Evolutionary conservation across 2,329 filamentous ascomycete species (phyloP).

Genomic region (Talaromyces islandicus): DNA sequence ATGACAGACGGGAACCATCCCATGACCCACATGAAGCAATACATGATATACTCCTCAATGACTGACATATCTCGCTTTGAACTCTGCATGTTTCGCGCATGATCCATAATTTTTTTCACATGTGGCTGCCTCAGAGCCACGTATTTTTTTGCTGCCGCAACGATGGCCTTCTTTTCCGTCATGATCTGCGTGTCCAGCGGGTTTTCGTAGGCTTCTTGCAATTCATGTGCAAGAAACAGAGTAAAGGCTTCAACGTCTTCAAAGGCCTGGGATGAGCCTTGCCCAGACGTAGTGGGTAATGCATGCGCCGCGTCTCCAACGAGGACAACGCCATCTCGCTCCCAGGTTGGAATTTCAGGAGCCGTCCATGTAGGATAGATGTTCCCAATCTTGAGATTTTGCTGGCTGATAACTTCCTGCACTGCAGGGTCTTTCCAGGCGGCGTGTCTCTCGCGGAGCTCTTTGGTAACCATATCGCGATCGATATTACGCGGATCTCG

Average conservation of each 20-base stretch:
- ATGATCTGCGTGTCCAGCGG: neutral
- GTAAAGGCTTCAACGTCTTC: constrained; percentile 49
- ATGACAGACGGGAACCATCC: constrained; percentile 23
- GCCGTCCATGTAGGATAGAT: constrained; percentile 47
- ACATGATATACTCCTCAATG: constrained; percentile 33
- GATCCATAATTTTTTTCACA: constrained; percentile 26
- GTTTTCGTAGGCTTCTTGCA: constrained; percentile 13
- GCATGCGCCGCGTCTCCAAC: constrained; percentile 56
- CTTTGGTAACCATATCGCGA: constrained; percentile 23
- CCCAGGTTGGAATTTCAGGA: constrained; percentile 44
- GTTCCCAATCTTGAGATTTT: constrained; percentile 31
- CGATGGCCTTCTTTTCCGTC: constrained; percentile 18
- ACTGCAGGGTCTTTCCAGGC: constrained; percentile 44
- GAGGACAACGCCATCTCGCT: constrained; percentile 43
- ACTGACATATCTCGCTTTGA: constrained; percentile 29
- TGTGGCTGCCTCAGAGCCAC: constrained; percentile 29
- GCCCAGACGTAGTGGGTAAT: constrained; percentile 48
- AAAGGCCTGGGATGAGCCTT: constrained; percentile 51
- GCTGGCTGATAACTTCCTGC: constrained; percentile 30
- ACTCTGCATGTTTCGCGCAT: constrained; percentile 26
- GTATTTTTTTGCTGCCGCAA: constrained; percentile 25
- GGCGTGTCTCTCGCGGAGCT: constrained; percentile 37
- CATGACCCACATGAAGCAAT: constrained; percentile 30
- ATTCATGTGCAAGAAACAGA: constrained; percentile 32
- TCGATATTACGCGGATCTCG: constrained; percentile 24